phyloP scores from a whole-genome alignment of 176 grass and related monocot species.

The Zoysia japonica region DNA sequence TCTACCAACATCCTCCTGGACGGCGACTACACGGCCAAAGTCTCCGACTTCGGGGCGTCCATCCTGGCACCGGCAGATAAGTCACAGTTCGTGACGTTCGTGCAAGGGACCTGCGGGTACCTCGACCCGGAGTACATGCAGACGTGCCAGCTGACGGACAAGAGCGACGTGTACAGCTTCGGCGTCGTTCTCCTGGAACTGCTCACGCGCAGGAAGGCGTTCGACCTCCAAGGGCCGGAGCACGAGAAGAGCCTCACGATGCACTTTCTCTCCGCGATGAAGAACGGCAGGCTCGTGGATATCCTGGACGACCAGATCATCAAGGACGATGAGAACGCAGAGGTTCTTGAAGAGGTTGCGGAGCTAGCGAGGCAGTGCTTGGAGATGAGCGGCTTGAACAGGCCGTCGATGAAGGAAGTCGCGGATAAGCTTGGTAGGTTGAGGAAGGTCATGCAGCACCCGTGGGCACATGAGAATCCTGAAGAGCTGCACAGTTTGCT shows the following conservation, averaged over 20 bases:
- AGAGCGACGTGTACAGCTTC: constrained; percentile 62
- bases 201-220: background rate
- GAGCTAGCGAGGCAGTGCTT: background rate
- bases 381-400: background rate
- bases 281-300: background rate
- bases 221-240: background rate
- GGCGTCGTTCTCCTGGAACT: constrained; percentile 33
- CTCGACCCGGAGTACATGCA: constrained; percentile 41
- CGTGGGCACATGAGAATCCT: background rate
- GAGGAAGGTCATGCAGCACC: constrained; percentile 20
- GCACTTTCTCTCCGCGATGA: background rate
- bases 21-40: background rate
- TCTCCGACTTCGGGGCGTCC: background rate
- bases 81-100: background rate
- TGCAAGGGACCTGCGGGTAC: background rate
- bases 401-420: background rate
- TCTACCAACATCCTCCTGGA: background rate
- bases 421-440: background rate
- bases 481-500: constrained; percentile 23
- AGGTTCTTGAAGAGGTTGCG: background rate
- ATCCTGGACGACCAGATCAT: background rate
- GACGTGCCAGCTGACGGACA: constrained; percentile 35
- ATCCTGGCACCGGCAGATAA: background rate
- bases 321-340: background rate
- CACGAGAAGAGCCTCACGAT: background rate